Percentiles rank a stretch among this genome's conserved stretches.
Evolutionary conservation across 768 basidiomycete genomes (phyloP).

Genomic region (Rhodotorula diobovata): DNA sequence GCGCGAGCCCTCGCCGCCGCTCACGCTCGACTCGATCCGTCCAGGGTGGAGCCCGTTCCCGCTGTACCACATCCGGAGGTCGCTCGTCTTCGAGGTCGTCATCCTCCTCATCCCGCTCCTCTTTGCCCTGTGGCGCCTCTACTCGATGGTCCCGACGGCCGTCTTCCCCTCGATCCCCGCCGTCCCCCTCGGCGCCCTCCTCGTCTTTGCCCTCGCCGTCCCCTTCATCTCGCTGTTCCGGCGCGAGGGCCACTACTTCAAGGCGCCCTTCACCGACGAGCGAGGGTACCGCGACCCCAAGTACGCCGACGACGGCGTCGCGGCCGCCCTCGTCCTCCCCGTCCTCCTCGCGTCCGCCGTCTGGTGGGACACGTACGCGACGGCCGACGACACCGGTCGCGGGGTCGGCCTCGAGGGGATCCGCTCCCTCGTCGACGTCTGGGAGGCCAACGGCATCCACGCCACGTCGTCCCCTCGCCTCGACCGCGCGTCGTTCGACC

Average conservation of each 20-base stretch:
- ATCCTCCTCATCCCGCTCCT: conserved; percentile 33
- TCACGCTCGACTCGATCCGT: conserved; percentile 32
- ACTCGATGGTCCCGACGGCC: conserved; percentile 14
- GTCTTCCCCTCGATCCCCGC: conserved; percentile 26
- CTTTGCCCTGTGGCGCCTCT: conserved; percentile 36
- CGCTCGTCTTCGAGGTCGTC: conserved; percentile 40
- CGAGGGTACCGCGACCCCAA: conserved; percentile 40
- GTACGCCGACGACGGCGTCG: conserved; percentile 42
- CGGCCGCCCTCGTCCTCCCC: conserved; percentile 36
- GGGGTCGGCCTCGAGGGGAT: conserved; percentile 30
- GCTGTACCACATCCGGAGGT: conserved; percentile 33
- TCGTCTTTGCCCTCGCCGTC: conserved; percentile 20
- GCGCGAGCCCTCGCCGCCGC: conserved; percentile 18
- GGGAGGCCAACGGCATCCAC: conserved; percentile 35
- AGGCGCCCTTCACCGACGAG: conserved; percentile 44
- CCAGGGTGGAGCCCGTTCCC: conserved; percentile 25
- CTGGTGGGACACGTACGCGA: conserved; percentile 38
- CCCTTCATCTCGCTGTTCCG: conserved; percentile 39
- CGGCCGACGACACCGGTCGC: not conserved
- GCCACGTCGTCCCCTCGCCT: not conserved
- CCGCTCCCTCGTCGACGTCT: conserved; percentile 35
- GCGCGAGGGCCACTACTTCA: conserved; percentile 24
- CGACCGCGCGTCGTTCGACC: not conserved
- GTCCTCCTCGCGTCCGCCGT: conserved; percentile 38
- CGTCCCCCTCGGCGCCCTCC: conserved; percentile 24